These are phyloP conservation scores for Cercospora sesami DNA, from an alignment of 2,329 filamentous ascomycete genomes.

Conservation along the genomic window DNA sequence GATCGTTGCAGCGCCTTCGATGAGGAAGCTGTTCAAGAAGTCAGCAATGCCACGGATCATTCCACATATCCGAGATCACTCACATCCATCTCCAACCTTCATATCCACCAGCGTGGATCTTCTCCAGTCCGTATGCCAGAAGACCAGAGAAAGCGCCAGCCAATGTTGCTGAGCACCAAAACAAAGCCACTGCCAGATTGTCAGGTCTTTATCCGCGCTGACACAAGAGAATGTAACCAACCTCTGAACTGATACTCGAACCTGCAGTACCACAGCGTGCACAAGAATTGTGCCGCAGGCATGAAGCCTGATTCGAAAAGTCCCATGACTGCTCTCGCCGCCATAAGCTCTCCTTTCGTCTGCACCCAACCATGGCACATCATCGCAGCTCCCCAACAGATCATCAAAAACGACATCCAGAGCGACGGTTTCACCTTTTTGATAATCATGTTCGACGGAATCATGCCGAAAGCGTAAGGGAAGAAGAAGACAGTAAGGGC, in stretches of 20 bases:
- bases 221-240: neutral
- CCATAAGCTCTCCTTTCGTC: conserved; percentile 34
- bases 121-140: conserved; percentile 47
- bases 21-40: conserved; percentile 26
- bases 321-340: conserved; percentile 31
- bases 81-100: conserved; percentile 36
- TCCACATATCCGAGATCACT: neutral
- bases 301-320: conserved; percentile 27
- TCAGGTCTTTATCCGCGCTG: neutral
- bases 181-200: conserved; percentile 42
- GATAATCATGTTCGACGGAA: conserved; percentile 44
- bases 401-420: conserved; percentile 37
- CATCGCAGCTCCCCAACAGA: conserved; percentile 35
- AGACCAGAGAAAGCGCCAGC: conserved; percentile 56
- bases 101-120: conserved; percentile 35
- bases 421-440: conserved; percentile 44
- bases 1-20: conserved; percentile 37
- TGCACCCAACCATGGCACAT: conserved; percentile 38
- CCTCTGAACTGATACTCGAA: conserved; percentile 46
- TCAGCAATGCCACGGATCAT: neutral
- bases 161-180: conserved; percentile 51
- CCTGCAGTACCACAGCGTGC: conserved; percentile 49
- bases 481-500: conserved; percentile 46
- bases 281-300: conserved; percentile 34
- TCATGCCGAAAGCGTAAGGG: conserved; percentile 42